Base-by-base conservation (phyloP, 495 filamentous ascomycete genomes). In the Aspergillus wentii region DNA sequence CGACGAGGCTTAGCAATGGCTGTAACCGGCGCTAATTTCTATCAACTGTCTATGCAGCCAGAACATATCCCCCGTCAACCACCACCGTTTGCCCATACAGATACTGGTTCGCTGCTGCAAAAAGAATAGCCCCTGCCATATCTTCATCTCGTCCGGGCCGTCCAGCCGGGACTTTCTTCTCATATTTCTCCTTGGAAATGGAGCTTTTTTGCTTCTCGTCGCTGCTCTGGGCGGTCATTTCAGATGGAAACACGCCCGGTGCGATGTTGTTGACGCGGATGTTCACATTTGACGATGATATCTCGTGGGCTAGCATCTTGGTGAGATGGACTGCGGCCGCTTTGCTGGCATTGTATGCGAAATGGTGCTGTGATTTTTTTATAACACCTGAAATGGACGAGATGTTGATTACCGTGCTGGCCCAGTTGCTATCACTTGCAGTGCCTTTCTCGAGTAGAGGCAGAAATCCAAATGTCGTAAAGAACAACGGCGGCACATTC, bases 91-190 rank as follows among this genome's bases (percentile, higher is more conserved):
- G 69, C 0, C 79, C 81, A 41, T 81, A 80, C 5, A 83, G 46
- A 37, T 83, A 84, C 58, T 79, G 75, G 41, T 82, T 82, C 8
- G 61, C 69, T 5, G 63, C 76, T 13, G 69, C 52, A 38, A 72
- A 77, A 16, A 85, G 46, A 4, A 81, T 59, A 3, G 76, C 65
- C 54, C 71, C 69, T 1, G 78, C 81, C 79, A 84, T 85, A 41
- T 85, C 82, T 11, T 72, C 56, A 54, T 85, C 81, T 10, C 71
- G 70, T 0, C 81, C 80, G 0, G 78, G 78, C 6, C 81, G 56
- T 9, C 53, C 41, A 0, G 70, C 66, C 0, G 79, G 79, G 5
- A 82, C 59, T 44, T 67, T 68, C 18, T 56, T 58, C 35, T 62
- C 52, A 37, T 71, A 78, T 56, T 80, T 75, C 37, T 78, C 73